phyloP scores from a whole-genome alignment of 75 land plant species.

The Ceratopteris richardii region DNA sequence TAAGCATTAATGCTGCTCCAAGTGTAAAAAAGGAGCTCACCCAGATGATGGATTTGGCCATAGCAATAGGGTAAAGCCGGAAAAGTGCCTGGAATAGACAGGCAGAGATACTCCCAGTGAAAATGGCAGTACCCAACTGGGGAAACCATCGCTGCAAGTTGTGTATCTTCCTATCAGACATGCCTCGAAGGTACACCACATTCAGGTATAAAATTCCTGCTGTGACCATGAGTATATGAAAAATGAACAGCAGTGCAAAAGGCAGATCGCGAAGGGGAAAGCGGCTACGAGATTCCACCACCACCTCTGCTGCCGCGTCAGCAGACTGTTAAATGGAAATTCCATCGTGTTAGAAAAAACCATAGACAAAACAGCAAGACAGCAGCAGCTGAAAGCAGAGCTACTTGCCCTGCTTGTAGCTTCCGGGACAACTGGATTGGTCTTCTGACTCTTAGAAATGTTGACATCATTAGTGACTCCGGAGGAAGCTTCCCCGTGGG shows the following conservation, averaged over 20 bases:
- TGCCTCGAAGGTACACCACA: not conserved
- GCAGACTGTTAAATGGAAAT: not conserved
- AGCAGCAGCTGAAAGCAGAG: not conserved
- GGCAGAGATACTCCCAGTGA: constrained; percentile 27
- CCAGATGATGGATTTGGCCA: constrained; percentile 33
- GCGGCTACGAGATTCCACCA: constrained; percentile 9
- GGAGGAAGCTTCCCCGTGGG: too few relatives aligned
- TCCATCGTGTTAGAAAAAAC: not conserved
- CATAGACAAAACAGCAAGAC: not conserved
- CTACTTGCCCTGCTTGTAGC: not conserved
- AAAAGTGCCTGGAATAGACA: constrained; percentile 29
- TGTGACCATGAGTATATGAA: constrained; percentile 11
- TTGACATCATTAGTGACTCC: too few relatives aligned
- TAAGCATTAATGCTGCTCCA: constrained; percentile 21
- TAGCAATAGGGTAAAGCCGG: constrained; percentile 14
- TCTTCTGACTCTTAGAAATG: too few relatives aligned
- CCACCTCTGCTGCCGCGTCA: not conserved
- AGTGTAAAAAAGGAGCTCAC: constrained; percentile 22
- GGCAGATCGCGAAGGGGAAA: constrained; percentile 12
- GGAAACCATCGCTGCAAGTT: constrained; percentile 49
- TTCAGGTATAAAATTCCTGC: constrained; percentile 8
- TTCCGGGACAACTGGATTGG: too few relatives aligned
- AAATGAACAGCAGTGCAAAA: constrained; percentile 26
- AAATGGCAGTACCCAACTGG: constrained; percentile 50
- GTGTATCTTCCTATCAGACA: not conserved